Conservation (phyloP, 257 asterid genomes). For the Asclepias syriaca region DNA sequence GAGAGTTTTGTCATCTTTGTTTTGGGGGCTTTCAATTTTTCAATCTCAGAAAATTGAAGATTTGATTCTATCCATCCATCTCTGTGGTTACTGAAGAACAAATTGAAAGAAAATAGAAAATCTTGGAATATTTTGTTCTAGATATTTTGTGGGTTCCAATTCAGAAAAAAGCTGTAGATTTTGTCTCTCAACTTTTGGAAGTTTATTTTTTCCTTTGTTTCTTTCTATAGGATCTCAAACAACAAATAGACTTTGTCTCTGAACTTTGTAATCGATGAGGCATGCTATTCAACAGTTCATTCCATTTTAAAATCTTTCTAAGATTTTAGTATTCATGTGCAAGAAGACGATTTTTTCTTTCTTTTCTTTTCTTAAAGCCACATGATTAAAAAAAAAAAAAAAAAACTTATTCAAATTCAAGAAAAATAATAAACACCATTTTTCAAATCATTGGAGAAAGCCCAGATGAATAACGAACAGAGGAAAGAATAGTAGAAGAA, state of each 20-base stretch:
- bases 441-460: not conserved
- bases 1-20: not conserved
- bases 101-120: not conserved
- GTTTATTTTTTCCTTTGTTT: not conserved
- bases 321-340: not conserved
- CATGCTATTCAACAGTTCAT: not conserved
- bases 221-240: not conserved
- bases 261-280: not conserved
- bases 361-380: no score
- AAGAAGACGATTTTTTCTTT: no score
- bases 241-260: no score
- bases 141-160: constrained; percentile 1
- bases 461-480: not conserved
- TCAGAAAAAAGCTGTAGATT: not conserved
- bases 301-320: not conserved
- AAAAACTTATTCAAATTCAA: not conserved
- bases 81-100: not conserved
- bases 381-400: no score
- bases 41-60: not conserved
- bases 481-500: not conserved
- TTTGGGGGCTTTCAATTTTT: constrained; percentile 1
- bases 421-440: not conserved
- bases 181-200: not conserved
- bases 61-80: not conserved
- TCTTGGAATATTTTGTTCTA: not conserved